phyloP scores from a whole-genome alignment of 2,329 filamentous ascomycete genomes.

The Amauroascus niger region DNA sequence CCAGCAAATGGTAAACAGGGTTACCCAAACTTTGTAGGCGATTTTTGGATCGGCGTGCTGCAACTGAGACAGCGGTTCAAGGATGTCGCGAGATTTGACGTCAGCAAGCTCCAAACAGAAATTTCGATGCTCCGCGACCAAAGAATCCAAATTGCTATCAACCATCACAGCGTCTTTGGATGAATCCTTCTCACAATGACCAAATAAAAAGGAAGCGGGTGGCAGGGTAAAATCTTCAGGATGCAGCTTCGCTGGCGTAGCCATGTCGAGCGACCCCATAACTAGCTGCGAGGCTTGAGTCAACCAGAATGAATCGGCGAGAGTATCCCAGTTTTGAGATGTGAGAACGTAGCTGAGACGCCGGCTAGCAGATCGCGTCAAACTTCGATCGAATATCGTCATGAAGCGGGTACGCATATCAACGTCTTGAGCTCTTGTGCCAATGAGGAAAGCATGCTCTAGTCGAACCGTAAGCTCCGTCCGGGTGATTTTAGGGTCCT shows the following conservation, averaged over 20 bases:
- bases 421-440: slow-evolving; percentile 83
- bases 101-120: slow-evolving; percentile 78
- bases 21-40: slow-evolving; percentile 81
- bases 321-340: slow-evolving; percentile 92
- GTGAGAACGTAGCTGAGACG: slow-evolving; percentile 81
- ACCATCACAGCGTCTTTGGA: slow-evolving; percentile 56
- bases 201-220: slow-evolving; percentile 62
- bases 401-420: slow-evolving; percentile 97
- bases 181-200: slow-evolving; percentile 61
- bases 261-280: slow-evolving; percentile 81
- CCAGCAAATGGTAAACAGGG: slow-evolving; percentile 90
- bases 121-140: slow-evolving; percentile 68
- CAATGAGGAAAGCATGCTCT: slow-evolving; percentile 96
- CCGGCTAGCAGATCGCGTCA: slow-evolving; percentile 84
- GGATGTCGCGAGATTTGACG: slow-evolving; percentile 74
- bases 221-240: slow-evolving; percentile 73
- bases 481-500: slow-evolving; percentile 88
- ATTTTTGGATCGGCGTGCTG: slow-evolving; percentile 79
- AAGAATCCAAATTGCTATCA: slow-evolving; percentile 70
- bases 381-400: slow-evolving; percentile 86
- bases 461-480: slow-evolving; percentile 94
- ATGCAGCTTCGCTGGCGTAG: slow-evolving; percentile 66
- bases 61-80: slow-evolving; percentile 82
- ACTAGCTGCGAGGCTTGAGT: slow-evolving; percentile 89
- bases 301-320: slow-evolving; percentile 93